Conservation (phyloP, 2,329 filamentous ascomycete genomes). For the Scedosporium minutisporum region DNA sequence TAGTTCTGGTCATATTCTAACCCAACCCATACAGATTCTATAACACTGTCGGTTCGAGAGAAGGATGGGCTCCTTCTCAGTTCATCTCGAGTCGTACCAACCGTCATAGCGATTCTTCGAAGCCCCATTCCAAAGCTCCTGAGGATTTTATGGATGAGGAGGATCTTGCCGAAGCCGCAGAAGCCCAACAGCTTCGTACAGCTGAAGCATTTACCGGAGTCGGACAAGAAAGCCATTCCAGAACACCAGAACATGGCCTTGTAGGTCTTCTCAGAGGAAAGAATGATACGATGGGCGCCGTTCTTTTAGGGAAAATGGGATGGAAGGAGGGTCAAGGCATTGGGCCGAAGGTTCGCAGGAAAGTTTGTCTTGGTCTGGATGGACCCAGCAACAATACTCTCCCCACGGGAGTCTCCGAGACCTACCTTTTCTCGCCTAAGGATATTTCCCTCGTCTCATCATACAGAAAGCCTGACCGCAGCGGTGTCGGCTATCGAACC, state of each 20-base stretch:
- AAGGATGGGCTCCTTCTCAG: conserved; percentile 88
- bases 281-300: conserved; percentile 79
- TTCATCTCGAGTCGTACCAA: conserved; percentile 85
- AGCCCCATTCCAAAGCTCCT: conserved; percentile 45
- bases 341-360: conserved; percentile 72
- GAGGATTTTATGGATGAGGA: conserved; percentile 99
- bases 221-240: conserved; percentile 34
- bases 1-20: neutral
- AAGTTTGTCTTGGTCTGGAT: conserved; percentile 51
- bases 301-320: conserved; percentile 82
- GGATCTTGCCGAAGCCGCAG: conserved; percentile 77
- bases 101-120: conserved; percentile 59
- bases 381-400: conserved; percentile 13
- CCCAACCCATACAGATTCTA: conserved; percentile 57
- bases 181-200: conserved; percentile 66
- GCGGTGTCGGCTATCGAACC: neutral
- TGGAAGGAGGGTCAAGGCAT: conserved; percentile 93
- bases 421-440: conserved; percentile 76
- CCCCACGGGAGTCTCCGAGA: conserved; percentile 27
- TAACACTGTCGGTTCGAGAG: conserved; percentile 96
- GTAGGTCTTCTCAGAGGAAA: conserved; percentile 62
- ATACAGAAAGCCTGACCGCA: neutral
- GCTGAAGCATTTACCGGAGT: conserved; percentile 65
- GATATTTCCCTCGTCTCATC: conserved; percentile 37
- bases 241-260: conserved; percentile 24